Evolutionary conservation across 768 basidiomycete species (phyloP), one percentile per base, ranked within the genome.

Genomic region (Arthromyces matolae): DNA sequence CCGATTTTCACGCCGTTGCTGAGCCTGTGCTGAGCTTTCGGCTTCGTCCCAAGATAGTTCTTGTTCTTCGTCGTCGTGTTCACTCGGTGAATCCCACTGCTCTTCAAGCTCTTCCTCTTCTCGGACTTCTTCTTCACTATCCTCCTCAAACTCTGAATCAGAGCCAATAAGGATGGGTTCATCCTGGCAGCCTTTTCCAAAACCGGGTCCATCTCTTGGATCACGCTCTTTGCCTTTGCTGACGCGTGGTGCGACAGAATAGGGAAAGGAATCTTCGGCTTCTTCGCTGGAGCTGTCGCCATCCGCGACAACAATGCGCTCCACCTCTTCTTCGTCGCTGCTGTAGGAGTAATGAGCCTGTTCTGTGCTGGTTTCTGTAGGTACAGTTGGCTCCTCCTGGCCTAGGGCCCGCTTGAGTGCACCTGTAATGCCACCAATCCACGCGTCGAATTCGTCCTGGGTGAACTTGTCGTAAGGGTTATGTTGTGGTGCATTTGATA

Each of bases 391-490:
- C 18, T 65, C 64, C n/a, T 70, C 76, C 38, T 76, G 73, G 0
- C 79, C 79, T 8, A 88, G 69, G 19, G 84, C 86, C 40, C 66
- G 71, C 48, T 74, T 74, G 23, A 88, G 65, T 42, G 78, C 69
- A 50, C 71, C 63, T 0, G 81, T 85, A 35, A 88, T 75, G 57
- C 73, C 81, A 55, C 71, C 75, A 55, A 88, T 82, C 80, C 81
- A 88, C 59, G 73, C 69, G 71, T 87, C 84, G 56, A 86, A 88
- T 53, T 86, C 78, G 1, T 71, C 66, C 59, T 80, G 74, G 1
- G 82, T 73, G 61, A 88, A 84, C 61, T 82, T 83, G 62, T 87
- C 84, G 61, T 81, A 88, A 1, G 86, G 86, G 57, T 88, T 88
- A 43, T 78, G 64, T 44, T 85, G 75, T 16, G 85, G 84, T 5